phyloP scores from a whole-genome alignment of 2,329 filamentous ascomycete species.

The Alternaria sp. region DNA sequence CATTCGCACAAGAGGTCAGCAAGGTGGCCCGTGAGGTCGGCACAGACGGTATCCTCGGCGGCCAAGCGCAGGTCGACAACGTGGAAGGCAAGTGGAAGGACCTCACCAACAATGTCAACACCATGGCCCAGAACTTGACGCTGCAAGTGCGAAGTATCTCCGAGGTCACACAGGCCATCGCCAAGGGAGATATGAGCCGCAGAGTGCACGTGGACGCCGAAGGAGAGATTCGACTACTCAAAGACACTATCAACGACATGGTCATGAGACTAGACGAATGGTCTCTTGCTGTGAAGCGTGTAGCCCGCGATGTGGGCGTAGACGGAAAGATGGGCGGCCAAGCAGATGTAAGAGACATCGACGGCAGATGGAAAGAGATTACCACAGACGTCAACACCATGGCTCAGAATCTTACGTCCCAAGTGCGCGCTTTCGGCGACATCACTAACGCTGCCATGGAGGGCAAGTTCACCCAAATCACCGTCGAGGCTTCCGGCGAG shows the following conservation, averaged over 20 bases:
- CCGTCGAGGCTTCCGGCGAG: constrained; percentile 95
- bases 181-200: constrained; percentile 92
- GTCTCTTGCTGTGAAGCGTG: constrained; percentile 93
- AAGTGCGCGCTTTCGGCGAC: constrained; percentile 96
- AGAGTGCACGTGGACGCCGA: constrained; percentile 95
- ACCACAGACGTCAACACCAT: constrained; percentile 96
- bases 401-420: constrained; percentile 82
- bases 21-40: constrained; percentile 70
- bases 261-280: constrained; percentile 93
- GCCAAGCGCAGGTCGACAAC: constrained; percentile 68
- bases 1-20: constrained; percentile 69
- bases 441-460: constrained; percentile 98
- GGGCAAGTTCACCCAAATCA: constrained; percentile 96
- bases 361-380: constrained; percentile 97
- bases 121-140: constrained; percentile 70
- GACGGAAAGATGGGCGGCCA: constrained; percentile 99
- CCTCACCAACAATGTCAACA: constrained; percentile 71
- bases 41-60: constrained; percentile 68
- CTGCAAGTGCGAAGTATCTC: constrained; percentile 85
- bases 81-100: constrained; percentile 73
- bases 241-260: constrained; percentile 99
- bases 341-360: constrained; percentile 89
- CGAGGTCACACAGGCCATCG: constrained; percentile 91
- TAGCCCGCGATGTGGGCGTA: constrained; percentile 94
- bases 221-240: constrained; percentile 91